Conservation (phyloP, 2,329 filamentous ascomycete species). For the Orbilia oligospora region DNA sequence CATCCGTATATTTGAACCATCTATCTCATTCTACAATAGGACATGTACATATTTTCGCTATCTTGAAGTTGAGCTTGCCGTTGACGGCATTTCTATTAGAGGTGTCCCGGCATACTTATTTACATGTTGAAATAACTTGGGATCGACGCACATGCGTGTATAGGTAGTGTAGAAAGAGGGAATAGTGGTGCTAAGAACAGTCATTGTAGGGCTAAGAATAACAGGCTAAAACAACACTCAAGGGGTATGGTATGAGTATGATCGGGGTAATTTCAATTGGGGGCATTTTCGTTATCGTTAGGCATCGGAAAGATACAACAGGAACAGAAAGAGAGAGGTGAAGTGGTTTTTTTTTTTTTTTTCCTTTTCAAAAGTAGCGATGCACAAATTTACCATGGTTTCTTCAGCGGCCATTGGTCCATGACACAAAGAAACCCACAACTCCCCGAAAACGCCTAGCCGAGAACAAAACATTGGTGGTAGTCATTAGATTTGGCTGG, state of each 20-base stretch:
- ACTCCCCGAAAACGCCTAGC: conserved; percentile 29
- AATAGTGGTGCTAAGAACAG: neutral
- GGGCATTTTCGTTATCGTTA: conserved; percentile 24
- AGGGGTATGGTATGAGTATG: neutral
- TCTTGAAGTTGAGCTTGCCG: neutral
- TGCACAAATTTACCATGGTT: conserved; percentile 8
- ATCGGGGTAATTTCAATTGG: neutral
- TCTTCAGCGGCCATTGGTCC: neutral
- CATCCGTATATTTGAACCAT: too few relatives aligned
- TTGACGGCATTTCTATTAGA: neutral
- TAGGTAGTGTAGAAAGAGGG: neutral
- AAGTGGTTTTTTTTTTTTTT: too few relatives aligned
- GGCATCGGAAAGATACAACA: neutral
- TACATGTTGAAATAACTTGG: neutral
- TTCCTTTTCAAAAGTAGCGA: neutral
- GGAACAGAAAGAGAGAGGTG: neutral
- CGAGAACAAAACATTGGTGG: neutral
- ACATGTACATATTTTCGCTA: neutral
- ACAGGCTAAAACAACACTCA: conserved; percentile 8
- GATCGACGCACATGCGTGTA: neutral
- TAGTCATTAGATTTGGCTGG: neutral
- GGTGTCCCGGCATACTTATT: neutral
- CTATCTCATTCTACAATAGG: too few relatives aligned
- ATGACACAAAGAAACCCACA: neutral
- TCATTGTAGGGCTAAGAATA: neutral